Base-by-base conservation (phyloP, 2,329 filamentous ascomycete genomes). In the Capronia americana region DNA sequence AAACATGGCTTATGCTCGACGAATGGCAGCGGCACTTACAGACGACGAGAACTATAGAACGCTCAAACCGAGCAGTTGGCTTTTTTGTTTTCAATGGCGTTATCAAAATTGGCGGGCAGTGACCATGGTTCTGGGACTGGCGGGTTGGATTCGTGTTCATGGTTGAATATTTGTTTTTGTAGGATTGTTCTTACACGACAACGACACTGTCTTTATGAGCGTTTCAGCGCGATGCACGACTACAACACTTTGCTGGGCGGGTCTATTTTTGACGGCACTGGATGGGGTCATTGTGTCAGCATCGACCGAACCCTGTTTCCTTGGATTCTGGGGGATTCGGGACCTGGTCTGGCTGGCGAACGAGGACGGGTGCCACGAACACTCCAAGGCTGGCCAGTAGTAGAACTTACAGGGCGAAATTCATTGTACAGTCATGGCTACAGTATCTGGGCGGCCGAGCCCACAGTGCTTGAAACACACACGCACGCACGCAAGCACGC, bases 151-250 rank as follows among this genome's bases (percentile, higher is more conserved):
- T 38, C 17, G 26, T 20, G 53, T 56, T 53, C 50, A 20, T 20
- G 53, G 53, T 56, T 56, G 26, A 38, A 28, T 56, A 26, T 56
- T 23, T 56, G 26, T 17, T 30, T 56, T 28, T 56, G 53, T 34
- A 10, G 26, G 24, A 20, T 23, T 56, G 53, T 38, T 32, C 28
- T 32, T 32, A 56, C 26, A 23, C 28, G 26, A 56, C 26, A 38
- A 28, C 28, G 26, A 30, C 4, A 20, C 23, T 56, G 53, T 56
- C 10, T 56, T 56, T 56, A 30, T 56, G 53, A 56, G 53, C 53
- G 53, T 56, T 56, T 56, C 26, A 56, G 53, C 53, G 53, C n/a
- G 24, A 56, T 14, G 11, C 20, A 24, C 20, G 48, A 44, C 38
- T 44, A 44, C 38, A 44, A n/a, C 38, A 44, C 38, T 44, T n/a